Base-by-base conservation (phyloP, 2,329 filamentous ascomycete genomes). In the Venturia aucupariae region DNA sequence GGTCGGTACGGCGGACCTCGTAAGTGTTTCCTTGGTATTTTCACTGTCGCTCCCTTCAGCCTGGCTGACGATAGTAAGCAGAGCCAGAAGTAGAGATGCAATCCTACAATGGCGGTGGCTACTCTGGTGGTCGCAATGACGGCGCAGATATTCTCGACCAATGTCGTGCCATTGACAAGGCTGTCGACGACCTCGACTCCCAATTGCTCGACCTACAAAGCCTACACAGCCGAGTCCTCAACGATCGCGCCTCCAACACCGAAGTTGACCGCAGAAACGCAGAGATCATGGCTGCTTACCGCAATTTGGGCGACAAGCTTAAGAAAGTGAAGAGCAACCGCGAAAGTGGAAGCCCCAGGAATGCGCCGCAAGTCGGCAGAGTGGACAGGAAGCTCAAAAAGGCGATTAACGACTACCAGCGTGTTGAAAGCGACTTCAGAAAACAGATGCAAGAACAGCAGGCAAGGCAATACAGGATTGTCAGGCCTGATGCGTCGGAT, bases 381-480 rank as follows among this genome's bases (percentile, higher is more conserved):
- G 85, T 94, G 57, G 90, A 95, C 75, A 84, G 89, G 62, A 84
- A 88, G 65, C 82, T 97, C 69, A 92, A 93, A 79, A 80, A 83
- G 55, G 90, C 90, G 66, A 93, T 96, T 75, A 85, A 90, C 69
- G 80, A 86, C 67, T 97, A 92, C 80, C 90, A 94, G 76, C 82
- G 86, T 68, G 81, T 90, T 64, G 92, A 97, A 76, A 85, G 85
- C 1, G 83, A 87, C 27, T 96, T 92, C 82, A 85, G 89, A 73
- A 89, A 89, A 76, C 87, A 88, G 69, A 86, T 90, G 39, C 84
- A 90, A 74, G 89, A 91, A 61, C 90, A 95, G 76, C 90, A 95
- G 78, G 89, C 87, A 68, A 85, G 94, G 64, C 92, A 97, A 75
- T 96, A 95, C 77, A 85, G 89, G 66, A 97, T 97, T 73, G 92